Conservation (phyloP, 352 stramenopile genomes). For the Blastocystis sp. region DNA sequence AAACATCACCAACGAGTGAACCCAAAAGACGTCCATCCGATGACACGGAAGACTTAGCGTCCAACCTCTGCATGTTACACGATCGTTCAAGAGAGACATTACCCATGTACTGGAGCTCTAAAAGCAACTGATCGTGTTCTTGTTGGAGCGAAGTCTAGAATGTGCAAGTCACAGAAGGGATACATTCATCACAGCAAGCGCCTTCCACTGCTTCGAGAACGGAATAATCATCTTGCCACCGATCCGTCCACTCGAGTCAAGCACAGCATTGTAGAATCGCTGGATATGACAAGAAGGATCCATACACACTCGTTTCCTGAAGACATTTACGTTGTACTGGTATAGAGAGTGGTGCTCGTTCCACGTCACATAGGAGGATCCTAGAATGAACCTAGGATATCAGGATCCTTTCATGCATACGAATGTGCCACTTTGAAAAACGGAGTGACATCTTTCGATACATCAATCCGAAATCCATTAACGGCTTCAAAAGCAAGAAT, state of each 20-base stretch:
- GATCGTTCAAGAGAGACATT: background rate
- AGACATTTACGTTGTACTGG: background rate
- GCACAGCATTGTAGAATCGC: slow-evolving; percentile 18
- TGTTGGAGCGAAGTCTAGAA: background rate
- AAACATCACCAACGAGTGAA: background rate
- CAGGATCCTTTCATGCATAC: background rate
- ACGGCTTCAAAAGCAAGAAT: background rate
- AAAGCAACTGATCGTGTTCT: background rate
- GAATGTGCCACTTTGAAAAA: background rate
- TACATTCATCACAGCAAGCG: background rate
- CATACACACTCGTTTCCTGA: background rate
- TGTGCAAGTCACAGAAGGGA: background rate
- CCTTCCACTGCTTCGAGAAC: background rate
- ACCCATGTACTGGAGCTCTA: background rate
- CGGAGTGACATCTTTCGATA: background rate
- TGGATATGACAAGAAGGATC: background rate
- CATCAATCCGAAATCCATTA: background rate
- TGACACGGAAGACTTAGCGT: background rate
- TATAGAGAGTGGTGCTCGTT: too few species aligned
- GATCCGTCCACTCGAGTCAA: background rate
- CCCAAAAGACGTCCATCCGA: background rate
- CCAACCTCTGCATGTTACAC: background rate
- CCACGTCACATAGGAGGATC: background rate
- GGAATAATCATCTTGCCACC: background rate
- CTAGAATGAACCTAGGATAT: background rate